Conservation (phyloP, 306 rosid genomes). For the Prunus mira region DNA sequence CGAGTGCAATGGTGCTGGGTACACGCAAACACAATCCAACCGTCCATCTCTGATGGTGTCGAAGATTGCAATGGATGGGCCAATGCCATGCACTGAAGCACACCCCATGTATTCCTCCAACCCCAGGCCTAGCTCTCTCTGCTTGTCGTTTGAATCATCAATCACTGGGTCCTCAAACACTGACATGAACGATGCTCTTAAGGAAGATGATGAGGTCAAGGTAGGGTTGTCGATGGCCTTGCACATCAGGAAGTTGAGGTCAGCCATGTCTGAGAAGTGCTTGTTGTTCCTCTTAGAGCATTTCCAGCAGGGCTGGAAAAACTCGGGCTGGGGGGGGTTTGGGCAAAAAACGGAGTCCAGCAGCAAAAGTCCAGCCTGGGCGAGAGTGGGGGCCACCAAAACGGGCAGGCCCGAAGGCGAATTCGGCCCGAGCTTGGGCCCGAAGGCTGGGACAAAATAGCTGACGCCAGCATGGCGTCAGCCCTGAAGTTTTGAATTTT, state of each 20-base stretch:
- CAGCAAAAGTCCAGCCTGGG: too few species aligned
- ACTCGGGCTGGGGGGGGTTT: too few species aligned
- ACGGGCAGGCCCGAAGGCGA: too few species aligned
- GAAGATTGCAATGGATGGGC: conserved; percentile 58
- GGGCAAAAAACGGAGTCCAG: too few species aligned
- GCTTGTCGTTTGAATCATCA: conserved; percentile 23
- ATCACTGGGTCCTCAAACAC: conserved; percentile 63
- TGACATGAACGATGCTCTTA: conserved; percentile 45
- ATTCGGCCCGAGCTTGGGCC: too few species aligned
- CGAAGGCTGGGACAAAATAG: too few species aligned
- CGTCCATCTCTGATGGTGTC: conserved; percentile 49
- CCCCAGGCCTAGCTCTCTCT: conserved; percentile 32
- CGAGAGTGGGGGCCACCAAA: too few species aligned
- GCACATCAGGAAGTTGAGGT: conserved; percentile 53
- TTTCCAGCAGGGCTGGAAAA: too few species aligned
- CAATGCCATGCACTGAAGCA: conserved; percentile 65
- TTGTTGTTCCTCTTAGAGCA: conserved; percentile 43
- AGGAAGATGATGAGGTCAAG: conserved; percentile 47
- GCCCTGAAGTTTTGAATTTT: too few species aligned
- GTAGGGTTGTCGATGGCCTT: conserved; percentile 54
- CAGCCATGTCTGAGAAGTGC: conserved; percentile 67
- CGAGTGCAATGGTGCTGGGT: conserved; percentile 61
- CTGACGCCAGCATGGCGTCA: too few species aligned
- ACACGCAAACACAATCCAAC: conserved; percentile 55
- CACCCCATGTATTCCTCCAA: conserved; percentile 61